These are phyloP conservation scores for Botrytis elliptica DNA, from an alignment of 2,329 filamentous ascomycete genomes.

Conservation along the genomic window DNA sequence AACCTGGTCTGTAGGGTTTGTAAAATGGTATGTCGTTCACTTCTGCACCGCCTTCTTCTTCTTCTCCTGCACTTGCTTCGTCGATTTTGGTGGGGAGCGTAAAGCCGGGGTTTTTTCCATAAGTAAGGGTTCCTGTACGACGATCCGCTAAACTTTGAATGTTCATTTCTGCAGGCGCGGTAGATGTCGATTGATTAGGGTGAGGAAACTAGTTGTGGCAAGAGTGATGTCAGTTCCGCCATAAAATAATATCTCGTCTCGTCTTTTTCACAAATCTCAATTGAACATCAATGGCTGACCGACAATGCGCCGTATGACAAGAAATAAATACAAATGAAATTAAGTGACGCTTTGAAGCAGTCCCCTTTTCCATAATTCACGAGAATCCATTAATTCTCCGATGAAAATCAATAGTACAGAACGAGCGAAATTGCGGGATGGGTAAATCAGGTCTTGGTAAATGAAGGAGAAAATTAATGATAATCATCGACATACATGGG, in stretches of 20 bases:
- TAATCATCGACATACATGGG: conserved; percentile 5
- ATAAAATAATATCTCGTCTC: not conserved
- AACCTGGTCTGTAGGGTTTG: conserved; percentile 14
- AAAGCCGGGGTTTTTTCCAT: conserved; percentile 7
- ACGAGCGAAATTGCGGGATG: not conserved
- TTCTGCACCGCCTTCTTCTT: conserved; percentile 29
- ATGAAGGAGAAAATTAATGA: not conserved
- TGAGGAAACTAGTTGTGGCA: conserved; percentile 18
- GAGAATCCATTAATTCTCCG: not conserved
- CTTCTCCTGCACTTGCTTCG: conserved; percentile 12
- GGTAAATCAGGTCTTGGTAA: not conserved
- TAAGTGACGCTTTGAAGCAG: not conserved
- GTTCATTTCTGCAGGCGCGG: conserved; percentile 14
- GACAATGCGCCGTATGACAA: not conserved
- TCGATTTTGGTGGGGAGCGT: conserved; percentile 15
- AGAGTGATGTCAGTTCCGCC: conserved; percentile 10
- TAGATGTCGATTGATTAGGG: conserved; percentile 13
- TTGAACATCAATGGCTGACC: not conserved
- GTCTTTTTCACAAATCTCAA: not conserved
- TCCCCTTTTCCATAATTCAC: not conserved
- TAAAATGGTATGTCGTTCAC: conserved; percentile 32
- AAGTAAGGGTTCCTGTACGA: conserved; percentile 9
- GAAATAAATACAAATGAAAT: not conserved
- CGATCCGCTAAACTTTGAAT: conserved; percentile 16
- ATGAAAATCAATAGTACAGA: conserved; percentile 1